Base-by-base conservation (phyloP, 2,329 filamentous ascomycete genomes). In the Mycosphaerella sp. region DNA sequence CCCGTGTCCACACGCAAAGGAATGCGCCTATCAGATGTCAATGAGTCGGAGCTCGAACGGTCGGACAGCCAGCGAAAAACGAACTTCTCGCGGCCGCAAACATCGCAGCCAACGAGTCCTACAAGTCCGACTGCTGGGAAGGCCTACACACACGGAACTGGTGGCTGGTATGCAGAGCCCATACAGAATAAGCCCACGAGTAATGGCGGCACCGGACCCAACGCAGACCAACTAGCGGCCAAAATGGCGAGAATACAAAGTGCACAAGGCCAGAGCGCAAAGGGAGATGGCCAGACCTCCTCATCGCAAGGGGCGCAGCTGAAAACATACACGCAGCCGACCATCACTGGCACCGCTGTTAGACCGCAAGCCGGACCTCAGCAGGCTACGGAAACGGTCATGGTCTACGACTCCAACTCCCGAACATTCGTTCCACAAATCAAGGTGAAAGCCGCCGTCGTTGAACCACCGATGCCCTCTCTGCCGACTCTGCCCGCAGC, bases 131-230 rank as follows among this genome's bases (percentile, higher is more conserved):
- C 54, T 12, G 44, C 53, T 25, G 54, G 55, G 28, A 63, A 60
- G 55, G 52, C 48, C 37, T 60, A 60, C 28, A 60, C 60, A 25
- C 60, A 63, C 49, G 60, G 60, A 4, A 74, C 37, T 62, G 75
- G 57, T 65, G 70, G 28, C 59, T 86, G 65, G 77, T 85, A 41
- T 82, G 82, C 82, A 13, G 75, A 81, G 58, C 77, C 81, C 73
- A 73, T 84, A 3, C 65, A 64, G 5, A 51, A 44, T 12, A 35
- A 37, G 10, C 12, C 21, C 4, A 13, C 39, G 12, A 34, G 37
- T 21, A 49, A 52, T 28, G 45, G 41, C 9, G 32, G 53, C 8
- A 28, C 46, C 2, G 53, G 53, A 21, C 37, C 50, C 6, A 44
- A 49, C 6, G 41, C 46, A 42, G 45, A 53, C 39, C 54, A 55